These are phyloP conservation scores for Penicillium occitanis DNA, from an alignment of 2,329 filamentous ascomycete species.

Conservation along the genomic window DNA sequence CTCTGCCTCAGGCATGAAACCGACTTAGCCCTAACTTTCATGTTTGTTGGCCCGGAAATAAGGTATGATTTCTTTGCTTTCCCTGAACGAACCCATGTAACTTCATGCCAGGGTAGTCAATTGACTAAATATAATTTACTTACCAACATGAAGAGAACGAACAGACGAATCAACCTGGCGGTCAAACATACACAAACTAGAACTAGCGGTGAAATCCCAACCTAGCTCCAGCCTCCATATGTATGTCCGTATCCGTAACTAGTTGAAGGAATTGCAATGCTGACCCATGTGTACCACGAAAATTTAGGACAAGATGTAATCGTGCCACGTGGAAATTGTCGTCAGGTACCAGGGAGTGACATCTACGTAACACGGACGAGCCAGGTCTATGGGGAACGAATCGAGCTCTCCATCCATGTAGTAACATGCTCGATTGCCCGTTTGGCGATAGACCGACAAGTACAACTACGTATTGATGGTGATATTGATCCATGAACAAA, in stretches of 20 bases:
- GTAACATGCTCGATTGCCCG: neutral
- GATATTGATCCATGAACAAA: neutral
- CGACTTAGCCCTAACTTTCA: neutral
- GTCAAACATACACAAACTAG: neutral
- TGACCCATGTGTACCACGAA: neutral
- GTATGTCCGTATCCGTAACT: neutral
- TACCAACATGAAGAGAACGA: neutral
- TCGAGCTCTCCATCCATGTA: neutral
- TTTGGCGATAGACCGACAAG: neutral
- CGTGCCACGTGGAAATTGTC: constrained; percentile 1
- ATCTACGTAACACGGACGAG: neutral
- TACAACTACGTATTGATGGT: neutral
- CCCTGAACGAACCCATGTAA: neutral
- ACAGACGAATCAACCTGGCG: neutral
- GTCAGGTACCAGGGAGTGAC: neutral
- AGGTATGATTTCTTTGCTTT: neutral
- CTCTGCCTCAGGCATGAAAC: neutral
- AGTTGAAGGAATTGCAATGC: neutral
- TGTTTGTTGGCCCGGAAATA: neutral
- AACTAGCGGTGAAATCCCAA: constrained; percentile 2
- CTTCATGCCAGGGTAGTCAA: neutral
- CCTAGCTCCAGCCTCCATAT: too few species aligned
- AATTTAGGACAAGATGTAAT: neutral
- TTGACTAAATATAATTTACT: neutral
- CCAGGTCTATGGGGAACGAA: neutral